Conservation (phyloP, 495 filamentous ascomycete genomes). For the Podospora anserina region DNA sequence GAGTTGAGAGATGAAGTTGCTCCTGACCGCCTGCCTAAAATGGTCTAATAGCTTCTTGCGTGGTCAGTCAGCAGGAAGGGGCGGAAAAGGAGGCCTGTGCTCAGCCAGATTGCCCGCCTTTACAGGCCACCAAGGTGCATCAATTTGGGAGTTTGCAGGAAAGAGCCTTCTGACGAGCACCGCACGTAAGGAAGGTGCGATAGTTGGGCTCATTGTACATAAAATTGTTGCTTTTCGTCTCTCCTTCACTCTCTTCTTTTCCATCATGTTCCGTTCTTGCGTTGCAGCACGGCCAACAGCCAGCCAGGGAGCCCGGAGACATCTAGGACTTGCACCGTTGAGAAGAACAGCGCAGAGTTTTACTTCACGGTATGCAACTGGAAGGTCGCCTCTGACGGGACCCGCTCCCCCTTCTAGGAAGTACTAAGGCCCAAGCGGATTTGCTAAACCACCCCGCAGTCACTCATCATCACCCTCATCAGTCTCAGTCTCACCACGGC, state of each 20-base stretch:
- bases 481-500: constrained; percentile 5
- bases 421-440: neutral
- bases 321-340: constrained; percentile 7
- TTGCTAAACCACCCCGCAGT: constrained; percentile 30
- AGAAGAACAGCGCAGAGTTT: constrained; percentile 25
- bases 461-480: constrained; percentile 7
- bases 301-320: constrained; percentile 26
- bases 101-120: neutral
- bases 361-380: constrained; percentile 23
- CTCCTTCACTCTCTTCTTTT: constrained; percentile 15
- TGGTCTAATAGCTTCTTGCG: neutral
- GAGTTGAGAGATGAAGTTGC: neutral
- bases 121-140: neutral
- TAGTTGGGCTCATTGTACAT: constrained; percentile 28
- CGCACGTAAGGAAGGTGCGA: constrained; percentile 21
- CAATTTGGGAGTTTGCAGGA: constrained; percentile 11
- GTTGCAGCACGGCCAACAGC: constrained; percentile 20
- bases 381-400: neutral
- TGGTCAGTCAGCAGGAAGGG: constrained; percentile 4
- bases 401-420: constrained; percentile 4
- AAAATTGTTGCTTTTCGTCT: neutral
- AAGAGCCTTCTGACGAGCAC: constrained; percentile 12
- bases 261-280: constrained; percentile 30
- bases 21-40: constrained; percentile 24
- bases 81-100: neutral